phyloP scores from a whole-genome alignment of 495 filamentous ascomycete genomes.

The Letharia lupina region DNA sequence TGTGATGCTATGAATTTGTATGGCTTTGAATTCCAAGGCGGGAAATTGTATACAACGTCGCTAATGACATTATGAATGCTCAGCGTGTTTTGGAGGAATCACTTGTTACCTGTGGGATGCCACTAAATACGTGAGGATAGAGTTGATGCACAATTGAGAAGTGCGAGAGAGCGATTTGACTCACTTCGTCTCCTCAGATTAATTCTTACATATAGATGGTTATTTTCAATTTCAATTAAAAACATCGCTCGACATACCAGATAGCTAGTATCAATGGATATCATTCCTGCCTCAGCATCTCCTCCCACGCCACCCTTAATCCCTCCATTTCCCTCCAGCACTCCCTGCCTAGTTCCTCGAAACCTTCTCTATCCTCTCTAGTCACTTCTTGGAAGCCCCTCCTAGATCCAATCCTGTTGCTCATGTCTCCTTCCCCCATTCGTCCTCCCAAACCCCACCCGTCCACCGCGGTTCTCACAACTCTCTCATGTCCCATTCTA shows the following conservation, averaged over 20 bases:
- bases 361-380: constrained; percentile 54
- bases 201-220: background rate
- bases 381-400: constrained; percentile 52
- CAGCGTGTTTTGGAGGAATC: background rate
- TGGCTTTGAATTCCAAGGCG: background rate
- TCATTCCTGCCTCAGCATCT: constrained; percentile 37
- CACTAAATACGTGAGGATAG: background rate
- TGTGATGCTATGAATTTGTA: background rate
- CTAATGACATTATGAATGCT: background rate
- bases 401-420: constrained; percentile 39
- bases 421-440: constrained; percentile 43
- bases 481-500: constrained; percentile 46
- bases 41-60: background rate
- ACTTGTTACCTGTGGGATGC: background rate
- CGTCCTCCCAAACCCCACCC: constrained; percentile 78
- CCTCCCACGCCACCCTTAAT: constrained; percentile 72
- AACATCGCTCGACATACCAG: background rate
- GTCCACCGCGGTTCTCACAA: constrained; percentile 67
- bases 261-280: background rate
- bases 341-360: constrained; percentile 63
- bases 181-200: background rate
- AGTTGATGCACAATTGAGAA: background rate
- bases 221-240: too few species aligned
- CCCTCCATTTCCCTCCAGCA: constrained; percentile 82
- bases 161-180: background rate